Evolutionary conservation across 2,329 filamentous ascomycete genomes (phyloP).

Genomic region (Arthrobotrys megalospora): DNA sequence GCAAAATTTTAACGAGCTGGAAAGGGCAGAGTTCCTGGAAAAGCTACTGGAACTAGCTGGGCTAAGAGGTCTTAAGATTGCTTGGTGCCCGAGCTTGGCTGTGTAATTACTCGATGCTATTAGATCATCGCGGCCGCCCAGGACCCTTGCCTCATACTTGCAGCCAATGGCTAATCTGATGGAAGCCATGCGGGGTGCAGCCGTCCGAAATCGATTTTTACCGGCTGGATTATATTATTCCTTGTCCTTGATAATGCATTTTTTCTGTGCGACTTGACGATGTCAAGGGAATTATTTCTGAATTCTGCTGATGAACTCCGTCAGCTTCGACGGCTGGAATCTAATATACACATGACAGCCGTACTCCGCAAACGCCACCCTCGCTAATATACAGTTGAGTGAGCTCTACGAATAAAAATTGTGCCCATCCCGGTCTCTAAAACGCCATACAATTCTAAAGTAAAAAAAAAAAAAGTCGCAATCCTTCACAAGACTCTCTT

Average conservation of each 20-base stretch:
- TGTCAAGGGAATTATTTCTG: not conserved
- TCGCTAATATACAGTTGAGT: conserved; percentile 19
- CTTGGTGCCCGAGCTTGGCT: conserved; percentile 55
- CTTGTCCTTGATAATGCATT: not conserved
- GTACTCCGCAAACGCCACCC: conserved; percentile 18
- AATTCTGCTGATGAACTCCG: conserved; percentile 2
- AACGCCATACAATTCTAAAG: conserved; percentile 1
- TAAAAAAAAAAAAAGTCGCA: not conserved
- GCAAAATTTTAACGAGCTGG: conserved; percentile 32
- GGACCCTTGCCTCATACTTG: conserved; percentile 28
- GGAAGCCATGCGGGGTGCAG: conserved; percentile 21
- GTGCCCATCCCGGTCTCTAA: not conserved
- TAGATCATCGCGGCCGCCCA: conserved; percentile 43
- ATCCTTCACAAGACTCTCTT: conserved; percentile 20
- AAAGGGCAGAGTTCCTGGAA: conserved; percentile 40
- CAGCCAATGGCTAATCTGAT: conserved; percentile 17
- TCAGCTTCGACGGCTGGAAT: not conserved
- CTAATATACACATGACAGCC: conserved; percentile 1
- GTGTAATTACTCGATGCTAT: conserved; percentile 52
- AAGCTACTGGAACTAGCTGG: conserved; percentile 4
- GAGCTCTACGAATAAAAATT: conserved; percentile 11
- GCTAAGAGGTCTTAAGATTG: conserved; percentile 31
- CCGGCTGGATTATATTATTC: not conserved
- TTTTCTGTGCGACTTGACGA: not conserved
- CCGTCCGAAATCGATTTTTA: not conserved